A percentile compares a stretch with the other conserved stretches of the same genome.
Evolutionary conservation across 768 basidiomycete species (phyloP).

Genomic region (Boletus rubescentipes): DNA sequence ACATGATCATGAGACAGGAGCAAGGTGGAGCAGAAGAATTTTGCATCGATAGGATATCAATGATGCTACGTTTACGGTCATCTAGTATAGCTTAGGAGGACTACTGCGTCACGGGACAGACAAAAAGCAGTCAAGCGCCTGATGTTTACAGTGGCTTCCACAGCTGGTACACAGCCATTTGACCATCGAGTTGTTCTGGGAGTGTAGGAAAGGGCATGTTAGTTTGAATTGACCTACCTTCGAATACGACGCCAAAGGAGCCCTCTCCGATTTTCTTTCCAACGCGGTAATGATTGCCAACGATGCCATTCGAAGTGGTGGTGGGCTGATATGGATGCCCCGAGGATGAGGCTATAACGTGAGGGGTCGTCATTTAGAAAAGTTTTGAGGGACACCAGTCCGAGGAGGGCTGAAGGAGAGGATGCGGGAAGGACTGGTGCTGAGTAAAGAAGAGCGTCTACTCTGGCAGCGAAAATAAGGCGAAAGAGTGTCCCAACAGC

Average conservation of each 20-base stretch:
- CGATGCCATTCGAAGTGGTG: conserved; percentile 66
- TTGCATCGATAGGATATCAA: conserved; percentile 8
- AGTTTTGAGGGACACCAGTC: conserved; percentile 29
- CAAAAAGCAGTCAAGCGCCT: conserved; percentile 15
- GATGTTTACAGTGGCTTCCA: conserved; percentile 2
- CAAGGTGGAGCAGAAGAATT: background rate
- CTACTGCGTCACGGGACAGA: conserved; percentile 6
- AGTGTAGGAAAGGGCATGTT: background rate
- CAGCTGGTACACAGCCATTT: background rate
- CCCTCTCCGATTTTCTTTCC: conserved; percentile 99
- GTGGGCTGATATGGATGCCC: conserved; percentile 63
- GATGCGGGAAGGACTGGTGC: conserved; percentile 21
- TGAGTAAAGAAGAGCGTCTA: conserved; percentile 23
- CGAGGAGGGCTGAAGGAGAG: conserved; percentile 25
- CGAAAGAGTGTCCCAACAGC: conserved; percentile 22
- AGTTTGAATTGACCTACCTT: conserved; percentile 57
- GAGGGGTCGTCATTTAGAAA: conserved; percentile 68
- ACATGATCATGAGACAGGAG: conserved; percentile 1
- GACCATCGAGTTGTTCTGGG: conserved; percentile 2
- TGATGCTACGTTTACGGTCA: background rate
- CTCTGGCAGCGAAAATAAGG: conserved; percentile 29
- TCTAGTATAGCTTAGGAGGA: conserved; percentile 7
- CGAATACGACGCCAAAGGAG: conserved; percentile 97
- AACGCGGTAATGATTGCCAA: conserved; percentile 80
- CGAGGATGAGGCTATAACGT: conserved; percentile 80